phyloP scores from a whole-genome alignment of 78 protist genomes.

The Dictyostelium purpureum region DNA sequence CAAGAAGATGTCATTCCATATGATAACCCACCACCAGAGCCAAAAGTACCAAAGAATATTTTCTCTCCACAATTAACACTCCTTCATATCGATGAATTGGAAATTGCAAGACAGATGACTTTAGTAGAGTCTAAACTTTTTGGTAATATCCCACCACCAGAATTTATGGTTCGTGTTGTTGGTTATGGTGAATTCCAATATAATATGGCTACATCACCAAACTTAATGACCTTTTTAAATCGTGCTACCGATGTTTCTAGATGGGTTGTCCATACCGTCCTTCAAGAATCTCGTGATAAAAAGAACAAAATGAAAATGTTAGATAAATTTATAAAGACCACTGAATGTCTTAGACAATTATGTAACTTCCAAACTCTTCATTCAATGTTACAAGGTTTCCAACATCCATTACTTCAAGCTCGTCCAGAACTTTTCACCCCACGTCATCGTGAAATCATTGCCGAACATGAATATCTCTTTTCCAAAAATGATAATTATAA shows the following conservation, averaged over 20 bases:
- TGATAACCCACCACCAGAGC: slow-evolving; percentile 68
- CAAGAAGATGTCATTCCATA: background rate
- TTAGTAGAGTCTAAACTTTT: slow-evolving; percentile 54
- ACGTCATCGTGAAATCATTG: slow-evolving; percentile 23
- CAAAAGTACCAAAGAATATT: slow-evolving; percentile 73
- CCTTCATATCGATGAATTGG: slow-evolving; percentile 56
- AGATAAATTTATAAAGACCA: slow-evolving; percentile 44
- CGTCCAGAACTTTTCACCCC: slow-evolving; percentile 32
- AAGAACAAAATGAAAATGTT: slow-evolving; percentile 32
- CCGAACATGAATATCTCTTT: slow-evolving; percentile 38
- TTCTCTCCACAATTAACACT: slow-evolving; percentile 62
- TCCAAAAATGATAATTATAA: slow-evolving; percentile 27
- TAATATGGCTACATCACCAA: slow-evolving; percentile 52
- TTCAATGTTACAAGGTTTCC: slow-evolving; percentile 50
- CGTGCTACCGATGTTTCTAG: slow-evolving; percentile 28
- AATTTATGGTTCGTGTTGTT: slow-evolving; percentile 42
- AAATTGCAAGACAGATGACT: slow-evolving; percentile 67
- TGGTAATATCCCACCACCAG: slow-evolving; percentile 63
- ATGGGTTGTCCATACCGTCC: slow-evolving; percentile 42
- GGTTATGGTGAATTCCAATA: slow-evolving; percentile 73
- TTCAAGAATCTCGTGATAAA: slow-evolving; percentile 5
- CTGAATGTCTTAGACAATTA: slow-evolving; percentile 35
- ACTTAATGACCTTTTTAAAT: slow-evolving; percentile 27
- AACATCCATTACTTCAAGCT: slow-evolving; percentile 11
- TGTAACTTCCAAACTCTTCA: slow-evolving; percentile 72